Evolutionary conservation across 2,329 filamentous ascomycete species (phyloP).

Genomic region (Talaromyces verruculosus): DNA sequence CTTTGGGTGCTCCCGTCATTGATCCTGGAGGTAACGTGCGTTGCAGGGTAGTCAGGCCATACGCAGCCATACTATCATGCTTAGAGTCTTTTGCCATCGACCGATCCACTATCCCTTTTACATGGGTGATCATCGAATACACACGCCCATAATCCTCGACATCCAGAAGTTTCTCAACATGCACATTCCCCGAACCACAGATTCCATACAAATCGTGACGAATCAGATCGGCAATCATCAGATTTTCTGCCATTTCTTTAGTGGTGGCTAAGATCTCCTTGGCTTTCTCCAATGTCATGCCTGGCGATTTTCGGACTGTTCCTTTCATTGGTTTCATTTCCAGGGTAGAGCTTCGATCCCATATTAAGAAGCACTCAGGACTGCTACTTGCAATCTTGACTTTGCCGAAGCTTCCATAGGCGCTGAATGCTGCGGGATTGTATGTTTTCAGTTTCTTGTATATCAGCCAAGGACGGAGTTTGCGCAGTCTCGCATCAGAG

Average conservation of each 20-base stretch:
- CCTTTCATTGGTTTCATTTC: slow-evolving; percentile 92
- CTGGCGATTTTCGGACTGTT: slow-evolving; percentile 75
- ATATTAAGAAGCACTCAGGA: slow-evolving; percentile 83
- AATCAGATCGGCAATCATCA: slow-evolving; percentile 98
- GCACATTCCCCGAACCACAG: slow-evolving; percentile 70
- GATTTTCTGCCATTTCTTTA: slow-evolving; percentile 92
- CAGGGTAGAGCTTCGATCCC: slow-evolving; percentile 51
- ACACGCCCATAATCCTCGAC: slow-evolving; percentile 91
- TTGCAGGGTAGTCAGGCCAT: slow-evolving; percentile 72
- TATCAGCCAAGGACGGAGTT: slow-evolving; percentile 62
- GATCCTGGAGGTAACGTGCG: slow-evolving; percentile 81
- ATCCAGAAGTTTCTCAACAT: slow-evolving; percentile 74
- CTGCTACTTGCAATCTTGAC: slow-evolving; percentile 78
- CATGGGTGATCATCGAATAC: slow-evolving; percentile 86
- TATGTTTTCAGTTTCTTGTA: slow-evolving; percentile 68
- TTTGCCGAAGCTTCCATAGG: slow-evolving; percentile 69
- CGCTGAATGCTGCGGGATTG: slow-evolving; percentile 83
- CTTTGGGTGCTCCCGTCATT: slow-evolving; percentile 97
- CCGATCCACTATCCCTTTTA: slow-evolving; percentile 61
- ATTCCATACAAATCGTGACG: slow-evolving; percentile 88
- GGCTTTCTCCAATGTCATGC: slow-evolving; percentile 70
- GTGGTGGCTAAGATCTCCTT: slow-evolving; percentile 70
- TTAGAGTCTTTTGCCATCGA: slow-evolving; percentile 32
- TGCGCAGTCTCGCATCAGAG: slow-evolving; percentile 25
- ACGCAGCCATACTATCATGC: slow-evolving; percentile 37